Evolutionary conservation across 2,329 filamentous ascomycete genomes (phyloP).

Genomic region (Phialemonium atrogriseum): DNA sequence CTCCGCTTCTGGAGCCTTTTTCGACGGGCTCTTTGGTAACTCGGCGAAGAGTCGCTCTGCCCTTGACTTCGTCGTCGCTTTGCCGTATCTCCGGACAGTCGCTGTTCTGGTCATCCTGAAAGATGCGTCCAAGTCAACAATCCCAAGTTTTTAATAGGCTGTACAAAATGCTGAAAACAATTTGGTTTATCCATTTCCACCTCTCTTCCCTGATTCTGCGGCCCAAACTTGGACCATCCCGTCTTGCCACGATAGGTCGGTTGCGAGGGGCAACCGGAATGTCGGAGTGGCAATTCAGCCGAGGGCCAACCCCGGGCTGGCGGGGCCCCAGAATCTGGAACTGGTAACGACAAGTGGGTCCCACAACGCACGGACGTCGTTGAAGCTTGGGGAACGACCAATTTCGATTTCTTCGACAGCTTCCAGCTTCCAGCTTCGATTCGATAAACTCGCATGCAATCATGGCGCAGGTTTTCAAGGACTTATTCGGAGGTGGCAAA

Average conservation of each 20-base stretch:
- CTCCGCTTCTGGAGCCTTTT: no score
- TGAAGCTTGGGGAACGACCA: slow-evolving; percentile 1
- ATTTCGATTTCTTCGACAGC: slow-evolving; percentile 5
- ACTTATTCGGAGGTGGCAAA: slow-evolving; percentile 61
- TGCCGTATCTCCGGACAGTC: slow-evolving; percentile 42
- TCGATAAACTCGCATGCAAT: slow-evolving; percentile 8
- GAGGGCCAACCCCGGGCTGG: background rate
- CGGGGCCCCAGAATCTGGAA: background rate
- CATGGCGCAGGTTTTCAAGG: slow-evolving; percentile 57
- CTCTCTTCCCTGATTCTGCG: no score
- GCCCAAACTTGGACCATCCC: no score
- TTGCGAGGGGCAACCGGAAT: slow-evolving; percentile 2
- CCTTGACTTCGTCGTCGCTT: slow-evolving; percentile 35
- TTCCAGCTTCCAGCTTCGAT: slow-evolving; percentile 3
- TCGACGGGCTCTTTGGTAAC: slow-evolving; percentile 40
- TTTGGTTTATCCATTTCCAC: no score
- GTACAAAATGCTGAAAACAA: no score
- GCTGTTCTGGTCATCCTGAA: slow-evolving; percentile 34
- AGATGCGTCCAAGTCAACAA: background rate
- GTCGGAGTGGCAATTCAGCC: no score
- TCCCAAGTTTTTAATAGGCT: background rate
- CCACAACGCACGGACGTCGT: slow-evolving; percentile 2
- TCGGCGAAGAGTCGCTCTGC: slow-evolving; percentile 42
- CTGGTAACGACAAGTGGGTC: slow-evolving; percentile 1
- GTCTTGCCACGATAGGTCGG: no score